Percentiles rank a stretch among this genome's conserved stretches.
phyloP scores from a whole-genome alignment of 2,329 filamentous ascomycete genomes.

The Alternaria brassicicola region DNA sequence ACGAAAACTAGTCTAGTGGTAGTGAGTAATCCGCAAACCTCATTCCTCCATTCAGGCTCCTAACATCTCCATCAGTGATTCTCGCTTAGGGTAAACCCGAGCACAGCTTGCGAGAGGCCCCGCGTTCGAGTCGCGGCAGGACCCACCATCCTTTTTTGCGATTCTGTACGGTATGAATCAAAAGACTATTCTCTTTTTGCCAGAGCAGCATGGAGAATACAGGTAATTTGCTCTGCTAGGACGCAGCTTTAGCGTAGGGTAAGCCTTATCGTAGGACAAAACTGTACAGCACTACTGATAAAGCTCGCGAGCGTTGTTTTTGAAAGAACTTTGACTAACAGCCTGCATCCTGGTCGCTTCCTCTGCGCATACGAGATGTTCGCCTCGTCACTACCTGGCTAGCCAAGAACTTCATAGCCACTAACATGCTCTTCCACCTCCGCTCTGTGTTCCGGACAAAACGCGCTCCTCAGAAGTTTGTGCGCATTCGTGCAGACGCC shows the following conservation, averaged over 20 bases:
- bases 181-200: neutral
- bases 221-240: neutral
- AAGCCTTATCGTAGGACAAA: too few relatives aligned
- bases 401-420: neutral
- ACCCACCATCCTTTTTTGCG: conserved; percentile 16
- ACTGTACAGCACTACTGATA: neutral
- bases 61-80: conserved; percentile 1
- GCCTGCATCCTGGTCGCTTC: neutral
- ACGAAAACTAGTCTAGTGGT: conserved; percentile 17
- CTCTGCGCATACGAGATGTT: neutral
- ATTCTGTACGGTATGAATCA: neutral
- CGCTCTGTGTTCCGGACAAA: neutral
- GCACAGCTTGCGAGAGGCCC: conserved; percentile 25
- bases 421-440: neutral
- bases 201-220: neutral
- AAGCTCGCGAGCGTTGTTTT: neutral
- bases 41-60: too few relatives aligned
- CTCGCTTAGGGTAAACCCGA: conserved; percentile 14
- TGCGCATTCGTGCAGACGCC: neutral
- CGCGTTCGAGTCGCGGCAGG: conserved; percentile 28
- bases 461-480: neutral
- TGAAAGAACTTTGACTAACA: neutral
- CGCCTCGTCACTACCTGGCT: neutral
- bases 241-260: neutral
- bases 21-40: too few relatives aligned